phyloP scores from a whole-genome alignment of 352 stramenopile species.

The Pythium monospermum region DNA sequence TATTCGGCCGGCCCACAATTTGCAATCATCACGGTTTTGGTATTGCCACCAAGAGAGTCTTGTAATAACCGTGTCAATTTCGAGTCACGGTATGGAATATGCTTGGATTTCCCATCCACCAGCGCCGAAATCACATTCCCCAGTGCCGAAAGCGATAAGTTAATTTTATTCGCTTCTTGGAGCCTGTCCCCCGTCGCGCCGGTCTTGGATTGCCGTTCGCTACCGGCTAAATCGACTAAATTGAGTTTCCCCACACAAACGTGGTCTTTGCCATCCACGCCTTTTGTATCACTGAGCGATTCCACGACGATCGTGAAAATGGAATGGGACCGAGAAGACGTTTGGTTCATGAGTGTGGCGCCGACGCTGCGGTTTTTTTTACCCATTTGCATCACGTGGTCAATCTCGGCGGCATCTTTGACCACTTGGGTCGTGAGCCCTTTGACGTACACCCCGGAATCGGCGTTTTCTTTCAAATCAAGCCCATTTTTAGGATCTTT shows the following conservation, averaged over 20 bases:
- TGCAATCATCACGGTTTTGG: slow-evolving; percentile 98
- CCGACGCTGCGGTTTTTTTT: slow-evolving; percentile 95
- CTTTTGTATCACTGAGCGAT: slow-evolving; percentile 65
- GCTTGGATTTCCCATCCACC: slow-evolving; percentile 81
- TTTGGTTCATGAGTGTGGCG: slow-evolving; percentile 97
- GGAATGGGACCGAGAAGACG: slow-evolving; percentile 95
- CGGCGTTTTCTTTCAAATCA: slow-evolving; percentile 89
- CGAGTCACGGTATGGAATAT: slow-evolving; percentile 92
- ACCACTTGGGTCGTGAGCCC: slow-evolving; percentile 85
- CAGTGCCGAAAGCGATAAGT: slow-evolving; percentile 64
- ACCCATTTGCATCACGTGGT: slow-evolving; percentile 90
- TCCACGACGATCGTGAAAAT: slow-evolving; percentile 97
- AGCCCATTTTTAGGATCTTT: slow-evolving; percentile 74
- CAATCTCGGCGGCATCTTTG: slow-evolving; percentile 86
- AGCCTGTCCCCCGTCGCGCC: slow-evolving; percentile 63
- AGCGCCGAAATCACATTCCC: slow-evolving; percentile 86
- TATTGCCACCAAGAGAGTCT: slow-evolving; percentile 96
- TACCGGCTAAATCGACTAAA: slow-evolving; percentile 82
- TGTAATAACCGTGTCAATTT: slow-evolving; percentile 97
- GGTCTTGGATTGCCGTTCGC: slow-evolving; percentile 71
- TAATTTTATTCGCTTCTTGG: slow-evolving; percentile 81
- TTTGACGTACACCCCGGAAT: slow-evolving; percentile 89
- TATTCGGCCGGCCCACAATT: slow-evolving; percentile 97
- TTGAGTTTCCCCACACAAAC: slow-evolving; percentile 97
- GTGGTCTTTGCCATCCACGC: slow-evolving; percentile 75